Percentiles rank a stretch among this genome's conserved stretches.
Conservation (phyloP, 2,329 filamentous ascomycete species). For the Lojkania enalia region DNA sequence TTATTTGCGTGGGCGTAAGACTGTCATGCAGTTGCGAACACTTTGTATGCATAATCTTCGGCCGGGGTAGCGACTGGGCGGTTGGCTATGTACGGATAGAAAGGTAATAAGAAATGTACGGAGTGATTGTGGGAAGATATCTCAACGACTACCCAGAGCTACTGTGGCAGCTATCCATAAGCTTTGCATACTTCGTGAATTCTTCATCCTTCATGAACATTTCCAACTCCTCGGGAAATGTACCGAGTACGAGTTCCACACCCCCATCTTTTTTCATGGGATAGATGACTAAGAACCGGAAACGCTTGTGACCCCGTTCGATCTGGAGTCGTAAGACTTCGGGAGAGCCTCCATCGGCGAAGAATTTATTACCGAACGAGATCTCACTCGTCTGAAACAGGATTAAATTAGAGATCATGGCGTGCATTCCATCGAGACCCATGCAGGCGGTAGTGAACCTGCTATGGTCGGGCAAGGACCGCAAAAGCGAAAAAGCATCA, state of each 20-base stretch:
- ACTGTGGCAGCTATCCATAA: too few species aligned
- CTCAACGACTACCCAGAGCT: too few species aligned
- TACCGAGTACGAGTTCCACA: slow-evolving; percentile 21
- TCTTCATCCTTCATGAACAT: slow-evolving; percentile 49
- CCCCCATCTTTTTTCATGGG: slow-evolving; percentile 30
- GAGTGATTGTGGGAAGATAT: too few species aligned
- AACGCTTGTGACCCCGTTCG: slow-evolving; percentile 24
- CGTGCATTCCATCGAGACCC: slow-evolving; percentile 28
- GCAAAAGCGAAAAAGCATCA: slow-evolving; percentile 31
- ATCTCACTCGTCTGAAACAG: slow-evolving; percentile 22
- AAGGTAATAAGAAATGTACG: too few species aligned
- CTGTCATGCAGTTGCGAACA: too few species aligned
- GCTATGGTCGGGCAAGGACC: slow-evolving; percentile 21
- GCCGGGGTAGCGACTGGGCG: too few species aligned
- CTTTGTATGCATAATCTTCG: too few species aligned
- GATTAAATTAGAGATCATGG: slow-evolving; percentile 33
- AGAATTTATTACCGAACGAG: slow-evolving; percentile 24
- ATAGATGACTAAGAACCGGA: slow-evolving; percentile 31
- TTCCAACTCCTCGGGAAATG: slow-evolving; percentile 49
- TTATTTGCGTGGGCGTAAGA: too few species aligned
- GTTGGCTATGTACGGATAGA: too few species aligned
- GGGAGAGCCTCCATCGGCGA: slow-evolving; percentile 25
- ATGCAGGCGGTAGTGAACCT: slow-evolving; percentile 24
- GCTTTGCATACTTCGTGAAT: slow-evolving; percentile 44
- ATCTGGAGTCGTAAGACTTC: slow-evolving; percentile 32